These are phyloP conservation scores for Phytophthora aleatoria DNA, from an alignment of 352 stramenopile genomes.

Conservation along the genomic window DNA sequence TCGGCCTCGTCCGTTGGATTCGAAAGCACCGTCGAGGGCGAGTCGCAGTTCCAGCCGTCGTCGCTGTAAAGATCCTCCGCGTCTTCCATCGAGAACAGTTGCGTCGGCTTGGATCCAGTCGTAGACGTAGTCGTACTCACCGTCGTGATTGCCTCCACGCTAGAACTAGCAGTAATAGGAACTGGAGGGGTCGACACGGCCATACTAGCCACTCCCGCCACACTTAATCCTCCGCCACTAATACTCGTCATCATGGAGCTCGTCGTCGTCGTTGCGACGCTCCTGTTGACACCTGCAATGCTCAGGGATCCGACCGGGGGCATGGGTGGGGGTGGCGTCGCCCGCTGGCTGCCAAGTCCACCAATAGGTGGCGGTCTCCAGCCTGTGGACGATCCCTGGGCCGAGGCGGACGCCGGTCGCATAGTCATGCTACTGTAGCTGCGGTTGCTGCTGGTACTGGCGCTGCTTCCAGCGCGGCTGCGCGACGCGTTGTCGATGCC, in stretches of 20 bases:
- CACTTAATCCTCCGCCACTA: neutral
- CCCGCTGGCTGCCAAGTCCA: constrained; percentile 24
- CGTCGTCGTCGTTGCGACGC: constrained; percentile 1
- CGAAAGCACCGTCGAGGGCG: constrained; percentile 68
- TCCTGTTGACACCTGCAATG: constrained; percentile 19
- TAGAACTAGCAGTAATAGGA: neutral
- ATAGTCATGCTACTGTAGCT: constrained; percentile 40
- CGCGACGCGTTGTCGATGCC: constrained; percentile 40
- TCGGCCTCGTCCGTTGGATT: constrained; percentile 36
- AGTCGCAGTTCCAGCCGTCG: constrained; percentile 78
- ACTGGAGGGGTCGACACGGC: neutral
- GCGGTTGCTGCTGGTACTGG: constrained; percentile 39
- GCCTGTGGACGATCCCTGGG: constrained; percentile 5
- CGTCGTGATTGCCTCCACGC: constrained; percentile 3
- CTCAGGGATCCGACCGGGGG: constrained; percentile 17
- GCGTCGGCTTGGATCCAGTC: constrained; percentile 28
- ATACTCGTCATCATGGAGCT: constrained; percentile 10
- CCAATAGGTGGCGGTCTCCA: constrained; percentile 34
- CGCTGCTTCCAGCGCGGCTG: constrained; percentile 21
- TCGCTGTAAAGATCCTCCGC: constrained; percentile 67
- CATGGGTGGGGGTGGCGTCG: constrained; percentile 4
- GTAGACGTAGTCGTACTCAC: neutral
- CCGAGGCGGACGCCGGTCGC: constrained; percentile 23
- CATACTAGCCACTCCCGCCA: neutral
- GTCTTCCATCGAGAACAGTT: constrained; percentile 84